Conservation (phyloP, 1,284 basidiomycete genomes). For the Trichosporon sp. region DNA sequence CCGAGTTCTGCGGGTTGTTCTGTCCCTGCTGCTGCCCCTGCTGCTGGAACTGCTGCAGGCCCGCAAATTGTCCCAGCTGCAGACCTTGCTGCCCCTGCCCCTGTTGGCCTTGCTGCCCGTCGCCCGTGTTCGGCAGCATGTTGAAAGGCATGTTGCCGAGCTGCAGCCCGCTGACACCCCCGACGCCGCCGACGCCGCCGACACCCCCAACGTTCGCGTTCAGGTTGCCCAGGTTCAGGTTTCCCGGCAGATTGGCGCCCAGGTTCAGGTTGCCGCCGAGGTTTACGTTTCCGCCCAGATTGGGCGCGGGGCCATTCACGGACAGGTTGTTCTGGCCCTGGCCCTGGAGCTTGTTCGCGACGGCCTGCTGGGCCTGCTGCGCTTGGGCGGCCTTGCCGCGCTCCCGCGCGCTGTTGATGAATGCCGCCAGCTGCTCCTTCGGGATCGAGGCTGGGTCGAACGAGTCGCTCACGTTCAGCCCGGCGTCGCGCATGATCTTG, state of each 20-base stretch:
- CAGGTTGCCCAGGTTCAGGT: background rate
- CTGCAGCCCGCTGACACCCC: background rate
- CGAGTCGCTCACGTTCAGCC: conserved; percentile 28
- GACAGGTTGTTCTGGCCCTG: conserved; percentile 1
- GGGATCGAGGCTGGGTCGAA: conserved; percentile 34
- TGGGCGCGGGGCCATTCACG: background rate
- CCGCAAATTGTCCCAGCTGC: conserved; percentile 1
- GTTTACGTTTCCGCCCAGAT: too few relatives aligned
- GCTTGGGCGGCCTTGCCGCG: conserved; percentile 12
- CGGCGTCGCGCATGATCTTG: conserved; percentile 28
- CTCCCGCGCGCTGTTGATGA: conserved; percentile 29
- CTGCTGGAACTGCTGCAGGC: conserved; percentile 20
- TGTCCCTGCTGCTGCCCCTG: conserved; percentile 17
- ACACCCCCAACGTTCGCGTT: background rate
- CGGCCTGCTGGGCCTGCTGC: conserved; percentile 23
- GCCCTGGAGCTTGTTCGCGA: conserved; percentile 16
- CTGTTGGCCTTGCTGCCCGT: background rate
- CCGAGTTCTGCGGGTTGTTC: background rate
- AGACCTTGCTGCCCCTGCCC: conserved; percentile 18
- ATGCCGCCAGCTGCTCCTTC: conserved; percentile 26
- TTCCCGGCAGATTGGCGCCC: too few relatives aligned
- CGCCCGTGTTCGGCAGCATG: conserved; percentile 19
- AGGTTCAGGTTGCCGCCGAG: too few relatives aligned
- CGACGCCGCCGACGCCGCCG: too few relatives aligned
- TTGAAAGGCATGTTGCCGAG: conserved; percentile 7